These are phyloP conservation scores for Trichoderma sp. DNA, from an alignment of 2,329 filamentous ascomycete species.

Conservation along the genomic window DNA sequence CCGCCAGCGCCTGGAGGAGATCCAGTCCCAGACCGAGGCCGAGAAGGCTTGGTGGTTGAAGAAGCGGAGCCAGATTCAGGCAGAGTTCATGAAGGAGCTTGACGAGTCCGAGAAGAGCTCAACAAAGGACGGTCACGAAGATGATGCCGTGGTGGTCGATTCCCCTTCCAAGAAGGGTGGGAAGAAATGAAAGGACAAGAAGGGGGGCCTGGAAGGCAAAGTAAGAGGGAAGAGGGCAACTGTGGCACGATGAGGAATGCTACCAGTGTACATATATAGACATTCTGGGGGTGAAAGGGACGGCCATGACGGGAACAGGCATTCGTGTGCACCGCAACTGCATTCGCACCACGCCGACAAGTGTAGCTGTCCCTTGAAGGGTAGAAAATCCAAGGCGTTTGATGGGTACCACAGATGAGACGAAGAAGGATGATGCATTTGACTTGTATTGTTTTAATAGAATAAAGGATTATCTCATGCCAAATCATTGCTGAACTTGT, in stretches of 20 bases:
- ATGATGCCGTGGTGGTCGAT: conserved; percentile 73
- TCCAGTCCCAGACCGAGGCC: conserved; percentile 68
- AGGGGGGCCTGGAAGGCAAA: not conserved
- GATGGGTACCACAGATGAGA: conserved; percentile 11
- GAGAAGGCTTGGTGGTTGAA: conserved; percentile 95
- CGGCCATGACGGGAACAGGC: not conserved
- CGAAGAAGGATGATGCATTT: not conserved
- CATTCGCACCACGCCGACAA: not conserved
- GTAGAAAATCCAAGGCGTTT: conserved; percentile 16
- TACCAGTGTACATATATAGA: conserved; percentile 20
- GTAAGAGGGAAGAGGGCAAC: not conserved
- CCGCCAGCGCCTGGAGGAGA: conserved; percentile 72
- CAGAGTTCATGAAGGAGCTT: conserved; percentile 82
- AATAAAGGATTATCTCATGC: conserved; percentile 7
- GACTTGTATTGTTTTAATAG: conserved; percentile 7
- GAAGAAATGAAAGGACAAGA: conserved; percentile 9
- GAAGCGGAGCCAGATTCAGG: conserved; percentile 71
- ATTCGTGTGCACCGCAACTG: not conserved
- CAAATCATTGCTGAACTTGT: conserved; percentile 23
- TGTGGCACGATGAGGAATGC: not conserved
- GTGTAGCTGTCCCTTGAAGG: conserved; percentile 5
- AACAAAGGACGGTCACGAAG: conserved; percentile 42
- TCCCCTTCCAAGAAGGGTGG: conserved; percentile 32
- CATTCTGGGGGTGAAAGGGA: not conserved
- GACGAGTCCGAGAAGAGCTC: conserved; percentile 61